These are phyloP conservation scores for Mycena metata DNA, from an alignment of 768 basidiomycete species.

Conservation along the genomic window DNA sequence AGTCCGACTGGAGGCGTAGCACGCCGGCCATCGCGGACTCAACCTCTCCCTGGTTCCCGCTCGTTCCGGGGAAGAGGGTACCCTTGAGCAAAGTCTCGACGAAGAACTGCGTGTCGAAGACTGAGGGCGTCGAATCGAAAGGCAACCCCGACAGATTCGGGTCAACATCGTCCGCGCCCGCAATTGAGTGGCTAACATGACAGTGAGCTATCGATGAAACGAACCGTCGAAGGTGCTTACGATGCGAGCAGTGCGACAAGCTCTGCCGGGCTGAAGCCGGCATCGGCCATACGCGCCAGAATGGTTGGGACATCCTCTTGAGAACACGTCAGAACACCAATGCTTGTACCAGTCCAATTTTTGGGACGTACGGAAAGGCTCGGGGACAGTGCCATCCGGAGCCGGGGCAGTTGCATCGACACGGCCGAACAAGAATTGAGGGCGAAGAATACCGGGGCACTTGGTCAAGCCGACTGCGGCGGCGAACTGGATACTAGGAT, in stretches of 20 bases:
- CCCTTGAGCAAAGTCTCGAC: conserved; percentile 39
- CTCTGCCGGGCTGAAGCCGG: conserved; percentile 44
- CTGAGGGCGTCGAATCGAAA: conserved; percentile 40
- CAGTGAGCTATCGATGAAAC: conserved; percentile 5
- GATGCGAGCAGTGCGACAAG: conserved; percentile 45
- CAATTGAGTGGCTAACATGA: conserved; percentile 11
- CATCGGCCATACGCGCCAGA: conserved; percentile 44
- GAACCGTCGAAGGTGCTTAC: conserved; percentile 20
- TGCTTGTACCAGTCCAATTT: neutral
- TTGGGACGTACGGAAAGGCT: conserved; percentile 42
- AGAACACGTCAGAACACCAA: conserved; percentile 11
- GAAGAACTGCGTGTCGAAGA: conserved; percentile 44
- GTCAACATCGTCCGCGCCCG: conserved; percentile 20
- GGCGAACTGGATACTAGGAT: conserved; percentile 46
- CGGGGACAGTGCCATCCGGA: conserved; percentile 42
- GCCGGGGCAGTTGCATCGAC: conserved; percentile 39
- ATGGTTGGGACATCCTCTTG: conserved; percentile 41
- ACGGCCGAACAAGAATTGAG: conserved; percentile 48
- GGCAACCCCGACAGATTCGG: conserved; percentile 26
- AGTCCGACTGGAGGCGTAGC: conserved; percentile 35
- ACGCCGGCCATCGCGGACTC: conserved; percentile 30
- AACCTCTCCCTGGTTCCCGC: conserved; percentile 32
- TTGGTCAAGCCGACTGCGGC: conserved; percentile 45
- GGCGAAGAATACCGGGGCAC: conserved; percentile 48
- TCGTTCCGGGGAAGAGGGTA: conserved; percentile 37